A percentile compares a stretch with the other conserved stretches of the same genome.
These are phyloP conservation scores for Salvia rosmarinus DNA, from an alignment of 257 asterid genomes.

Conservation along the genomic window DNA sequence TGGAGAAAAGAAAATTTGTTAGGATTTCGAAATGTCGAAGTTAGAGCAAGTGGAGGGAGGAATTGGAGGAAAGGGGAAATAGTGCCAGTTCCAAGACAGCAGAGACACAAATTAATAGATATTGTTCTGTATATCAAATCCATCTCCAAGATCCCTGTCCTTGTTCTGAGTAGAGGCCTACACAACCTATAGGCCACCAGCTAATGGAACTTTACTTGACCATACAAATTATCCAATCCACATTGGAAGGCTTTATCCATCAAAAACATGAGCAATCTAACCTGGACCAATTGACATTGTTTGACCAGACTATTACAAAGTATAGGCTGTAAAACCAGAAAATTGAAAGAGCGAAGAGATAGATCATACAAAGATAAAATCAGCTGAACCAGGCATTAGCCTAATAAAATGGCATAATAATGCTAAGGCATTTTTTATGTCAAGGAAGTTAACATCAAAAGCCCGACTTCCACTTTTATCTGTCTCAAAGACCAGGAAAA, in stretches of 20 bases:
- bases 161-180: constrained; percentile 7
- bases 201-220: neutral
- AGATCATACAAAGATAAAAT: constrained; percentile 9
- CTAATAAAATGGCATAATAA: constrained; percentile 6
- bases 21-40: constrained; percentile 3
- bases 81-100: constrained; percentile 1
- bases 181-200: no score
- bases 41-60: neutral
- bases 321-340: neutral
- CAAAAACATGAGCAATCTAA: constrained; percentile 13
- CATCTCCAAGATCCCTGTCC: constrained; percentile 2
- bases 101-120: constrained; percentile 11
- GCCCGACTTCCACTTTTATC: constrained; percentile 5
- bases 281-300: neutral
- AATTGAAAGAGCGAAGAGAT: neutral
- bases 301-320: constrained; percentile 17
- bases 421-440: neutral
- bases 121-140: constrained; percentile 4
- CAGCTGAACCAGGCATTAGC: constrained; percentile 16
- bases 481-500: neutral
- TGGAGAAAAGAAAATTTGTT: neutral
- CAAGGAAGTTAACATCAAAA: neutral
- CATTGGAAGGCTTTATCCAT: constrained; percentile 10
- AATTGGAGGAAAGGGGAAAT: neutral
- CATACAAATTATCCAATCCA: constrained; percentile 16